A percentile compares a stretch with the other conserved stretches of the same genome.
phyloP scores from a whole-genome alignment of 176 grass and related monocot species.

The Luzula sylvatica region DNA sequence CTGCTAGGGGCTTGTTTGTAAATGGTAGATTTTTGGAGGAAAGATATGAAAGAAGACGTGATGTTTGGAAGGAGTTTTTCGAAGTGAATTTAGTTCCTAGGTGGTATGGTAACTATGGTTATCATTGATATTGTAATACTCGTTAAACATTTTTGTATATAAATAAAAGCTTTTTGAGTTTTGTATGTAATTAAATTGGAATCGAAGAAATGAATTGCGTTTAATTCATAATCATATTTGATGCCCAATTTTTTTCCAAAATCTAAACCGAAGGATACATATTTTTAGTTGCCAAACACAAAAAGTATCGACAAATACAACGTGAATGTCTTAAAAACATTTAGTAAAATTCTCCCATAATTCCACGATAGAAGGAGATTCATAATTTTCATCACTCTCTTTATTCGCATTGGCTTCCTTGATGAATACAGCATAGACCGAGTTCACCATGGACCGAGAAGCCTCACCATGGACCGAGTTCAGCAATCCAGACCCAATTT shows the following conservation, averaged over 20 bases:
- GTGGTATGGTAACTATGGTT: background rate
- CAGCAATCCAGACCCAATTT: slow-evolving; percentile 58
- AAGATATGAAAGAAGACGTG: slow-evolving; percentile 19
- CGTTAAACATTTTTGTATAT: no score
- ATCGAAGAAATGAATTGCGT: no score
- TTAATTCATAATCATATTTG: no score
- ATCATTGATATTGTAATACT: no score
- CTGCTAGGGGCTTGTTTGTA: slow-evolving; percentile 56
- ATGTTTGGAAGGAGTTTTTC: slow-evolving; percentile 24
- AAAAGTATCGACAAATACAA: no score
- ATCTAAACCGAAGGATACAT: no score
- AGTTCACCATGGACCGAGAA: slow-evolving; percentile 47
- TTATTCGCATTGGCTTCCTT: slow-evolving; percentile 14
- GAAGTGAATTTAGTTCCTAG: background rate
- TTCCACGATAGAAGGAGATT: slow-evolving; percentile 9
- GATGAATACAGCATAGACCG: slow-evolving; percentile 40
- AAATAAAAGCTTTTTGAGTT: no score
- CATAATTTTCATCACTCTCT: background rate
- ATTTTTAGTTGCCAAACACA: no score
- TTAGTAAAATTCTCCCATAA: slow-evolving; percentile 81
- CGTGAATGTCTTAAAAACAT: no score
- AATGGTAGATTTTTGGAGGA: slow-evolving; percentile 43
- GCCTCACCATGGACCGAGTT: slow-evolving; percentile 88
- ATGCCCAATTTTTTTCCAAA: no score
- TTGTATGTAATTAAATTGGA: no score